These are phyloP conservation scores for Pulveroboletus sp. DNA, from an alignment of 768 basidiomycete genomes.

Conservation along the genomic window DNA sequence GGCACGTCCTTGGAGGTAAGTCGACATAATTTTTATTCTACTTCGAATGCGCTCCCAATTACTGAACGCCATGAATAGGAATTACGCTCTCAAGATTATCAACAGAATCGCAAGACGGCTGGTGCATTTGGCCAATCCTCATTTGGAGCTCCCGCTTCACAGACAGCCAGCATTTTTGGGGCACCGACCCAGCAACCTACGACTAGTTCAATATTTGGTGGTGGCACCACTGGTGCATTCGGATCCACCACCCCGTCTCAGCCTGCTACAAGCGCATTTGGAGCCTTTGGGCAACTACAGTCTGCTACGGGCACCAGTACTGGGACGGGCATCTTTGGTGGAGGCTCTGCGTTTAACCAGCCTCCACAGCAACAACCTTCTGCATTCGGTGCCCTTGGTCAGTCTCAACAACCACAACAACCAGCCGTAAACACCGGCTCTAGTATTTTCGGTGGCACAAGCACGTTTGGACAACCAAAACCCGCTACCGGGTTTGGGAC, in stretches of 20 bases:
- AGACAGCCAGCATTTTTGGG: slow-evolving; percentile 27
- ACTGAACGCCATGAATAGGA: slow-evolving; percentile 43
- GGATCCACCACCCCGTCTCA: slow-evolving; percentile 25
- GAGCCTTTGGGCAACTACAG: slow-evolving; percentile 36
- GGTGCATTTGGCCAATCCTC: slow-evolving; percentile 55
- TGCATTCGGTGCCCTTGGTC: slow-evolving; percentile 54
- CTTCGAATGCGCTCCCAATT: background rate
- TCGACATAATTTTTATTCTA: slow-evolving; percentile 5
- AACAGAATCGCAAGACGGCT: slow-evolving; percentile 70
- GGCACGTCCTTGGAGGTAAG: slow-evolving; percentile 76
- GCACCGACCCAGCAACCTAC: slow-evolving; percentile 28
- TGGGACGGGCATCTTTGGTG: slow-evolving; percentile 43
- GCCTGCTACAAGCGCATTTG: slow-evolving; percentile 28
- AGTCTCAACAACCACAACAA: slow-evolving; percentile 35
- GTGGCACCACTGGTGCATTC: slow-evolving; percentile 19
- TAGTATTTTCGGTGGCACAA: slow-evolving; percentile 33
- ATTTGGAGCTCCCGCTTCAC: slow-evolving; percentile 24
- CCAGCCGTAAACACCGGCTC: slow-evolving; percentile 34
- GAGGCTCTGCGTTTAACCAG: slow-evolving; percentile 39
- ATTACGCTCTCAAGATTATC: slow-evolving; percentile 73
- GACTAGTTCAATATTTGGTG: slow-evolving; percentile 31
- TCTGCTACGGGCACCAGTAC: slow-evolving; percentile 30
- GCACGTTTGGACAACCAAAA: slow-evolving; percentile 31
- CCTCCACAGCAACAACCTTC: slow-evolving; percentile 32
- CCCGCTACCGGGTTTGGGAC: slow-evolving; percentile 30